These are phyloP conservation scores for Urochloa ruziziensis DNA, from an alignment of 176 grass and related monocot species.

Conservation along the genomic window DNA sequence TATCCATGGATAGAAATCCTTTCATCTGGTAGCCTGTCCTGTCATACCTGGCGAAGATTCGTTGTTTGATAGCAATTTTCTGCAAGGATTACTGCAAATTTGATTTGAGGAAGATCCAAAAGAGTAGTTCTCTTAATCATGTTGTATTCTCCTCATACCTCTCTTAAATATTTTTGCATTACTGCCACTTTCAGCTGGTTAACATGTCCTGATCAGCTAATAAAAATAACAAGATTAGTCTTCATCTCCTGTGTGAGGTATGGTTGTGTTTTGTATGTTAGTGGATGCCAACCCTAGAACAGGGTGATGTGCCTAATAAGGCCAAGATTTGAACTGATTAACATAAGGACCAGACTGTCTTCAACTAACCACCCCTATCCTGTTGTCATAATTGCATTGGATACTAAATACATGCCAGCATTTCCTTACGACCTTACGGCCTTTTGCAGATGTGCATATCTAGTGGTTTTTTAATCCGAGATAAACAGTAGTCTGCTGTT, in stretches of 20 bases:
- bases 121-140: neutral
- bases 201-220: constrained; percentile 22
- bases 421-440: neutral
- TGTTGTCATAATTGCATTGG: constrained; percentile 9
- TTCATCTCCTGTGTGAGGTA: constrained; percentile 15
- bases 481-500: neutral
- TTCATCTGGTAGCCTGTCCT: constrained; percentile 16
- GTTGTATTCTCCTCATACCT: neutral
- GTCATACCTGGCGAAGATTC: neutral
- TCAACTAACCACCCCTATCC: constrained; percentile 7
- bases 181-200: neutral
- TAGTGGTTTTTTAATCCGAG: neutral
- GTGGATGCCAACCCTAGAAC: constrained; percentile 4
- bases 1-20: neutral
- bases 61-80: neutral
- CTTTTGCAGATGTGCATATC: neutral
- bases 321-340: constrained; percentile 34
- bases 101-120: constrained; percentile 11
- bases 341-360: neutral
- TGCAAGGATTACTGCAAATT: neutral
- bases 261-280: constrained; percentile 28
- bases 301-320: neutral
- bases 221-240: constrained; percentile 21
- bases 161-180: neutral
- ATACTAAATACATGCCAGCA: constrained; percentile 2